Evolutionary conservation across 2,329 filamentous ascomycete species (phyloP).

Genomic region (Xylaria polymorpha): DNA sequence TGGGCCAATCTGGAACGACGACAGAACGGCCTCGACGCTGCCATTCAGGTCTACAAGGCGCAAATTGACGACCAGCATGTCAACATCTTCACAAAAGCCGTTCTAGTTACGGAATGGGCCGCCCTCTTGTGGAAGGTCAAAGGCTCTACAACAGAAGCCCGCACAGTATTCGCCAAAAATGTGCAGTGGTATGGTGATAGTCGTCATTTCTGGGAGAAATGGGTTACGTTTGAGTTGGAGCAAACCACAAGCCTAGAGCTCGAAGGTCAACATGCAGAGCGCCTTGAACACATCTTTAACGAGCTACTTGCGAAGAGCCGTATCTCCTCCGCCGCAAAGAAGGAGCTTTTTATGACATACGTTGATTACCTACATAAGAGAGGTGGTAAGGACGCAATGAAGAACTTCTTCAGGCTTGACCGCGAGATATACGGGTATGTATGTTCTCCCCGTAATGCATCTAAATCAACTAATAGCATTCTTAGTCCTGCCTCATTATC

Average conservation of each 20-base stretch:
- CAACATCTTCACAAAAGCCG: slow-evolving; percentile 84
- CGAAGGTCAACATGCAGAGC: slow-evolving; percentile 73
- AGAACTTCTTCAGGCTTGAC: slow-evolving; percentile 85
- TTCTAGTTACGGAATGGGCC: slow-evolving; percentile 90
- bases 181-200: slow-evolving; percentile 87
- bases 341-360: slow-evolving; percentile 81
- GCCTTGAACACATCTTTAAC: slow-evolving; percentile 83
- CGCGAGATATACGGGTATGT: slow-evolving; percentile 85
- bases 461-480: slow-evolving; percentile 31
- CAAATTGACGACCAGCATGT: slow-evolving; percentile 80
- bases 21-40: slow-evolving; percentile 83
- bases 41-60: slow-evolving; percentile 83
- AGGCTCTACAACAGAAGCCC: slow-evolving; percentile 81
- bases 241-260: slow-evolving; percentile 76
- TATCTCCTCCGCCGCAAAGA: slow-evolving; percentile 74
- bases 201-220: slow-evolving; percentile 88
- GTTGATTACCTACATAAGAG: slow-evolving; percentile 85
- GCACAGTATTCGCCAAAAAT: slow-evolving; percentile 84
- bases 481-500: slow-evolving; percentile 61
- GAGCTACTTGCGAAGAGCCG: slow-evolving; percentile 79
- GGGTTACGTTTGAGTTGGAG: slow-evolving; percentile 87
- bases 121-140: slow-evolving; percentile 88
- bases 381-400: slow-evolving; percentile 84
- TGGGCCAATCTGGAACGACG: slow-evolving; percentile 88
- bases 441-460: slow-evolving; percentile 22